Evolutionary conservation across 768 basidiomycete species (phyloP).

Genomic region (Daedaleopsis nitida): DNA sequence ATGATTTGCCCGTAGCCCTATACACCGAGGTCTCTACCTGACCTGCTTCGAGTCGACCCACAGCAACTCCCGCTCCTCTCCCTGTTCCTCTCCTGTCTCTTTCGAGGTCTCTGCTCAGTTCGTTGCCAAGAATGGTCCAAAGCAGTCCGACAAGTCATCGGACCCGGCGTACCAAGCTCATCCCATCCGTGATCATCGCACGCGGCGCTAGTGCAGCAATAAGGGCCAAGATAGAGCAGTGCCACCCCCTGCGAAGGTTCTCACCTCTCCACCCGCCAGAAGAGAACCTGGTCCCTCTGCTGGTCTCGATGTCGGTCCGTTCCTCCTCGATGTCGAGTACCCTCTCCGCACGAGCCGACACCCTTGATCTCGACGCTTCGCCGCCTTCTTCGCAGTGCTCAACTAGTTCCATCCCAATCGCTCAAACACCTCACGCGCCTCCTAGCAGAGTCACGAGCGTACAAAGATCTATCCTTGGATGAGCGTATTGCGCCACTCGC

Average conservation of each 20-base stretch:
- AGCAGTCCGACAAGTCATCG: not conserved
- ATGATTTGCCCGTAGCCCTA: not conserved
- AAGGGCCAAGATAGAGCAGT: not conserved
- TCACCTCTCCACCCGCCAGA: not conserved
- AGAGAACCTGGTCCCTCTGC: conserved; percentile 1
- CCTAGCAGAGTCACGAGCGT: not conserved
- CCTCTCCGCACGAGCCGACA: not conserved
- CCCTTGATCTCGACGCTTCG: conserved; percentile 5
- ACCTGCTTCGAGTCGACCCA: not conserved
- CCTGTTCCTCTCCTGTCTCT: not conserved
- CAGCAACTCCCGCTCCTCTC: not conserved
- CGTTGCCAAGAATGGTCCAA: not conserved
- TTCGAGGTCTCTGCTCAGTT: not conserved
- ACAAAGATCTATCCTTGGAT: not conserved
- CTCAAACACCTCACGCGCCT: not conserved
- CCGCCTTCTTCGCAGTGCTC: not conserved
- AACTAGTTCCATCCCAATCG: not conserved
- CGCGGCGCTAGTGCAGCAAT: not conserved
- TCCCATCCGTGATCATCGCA: not conserved
- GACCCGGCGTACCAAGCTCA: not conserved
- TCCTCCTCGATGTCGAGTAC: not conserved
- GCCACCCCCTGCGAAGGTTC: conserved; percentile 8
- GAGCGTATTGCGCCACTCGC: not conserved
- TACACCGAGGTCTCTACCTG: not conserved
- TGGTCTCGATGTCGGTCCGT: conserved; percentile 4